Conservation (phyloP, 176 grass and related monocot genomes). For the Oryza punctata region DNA sequence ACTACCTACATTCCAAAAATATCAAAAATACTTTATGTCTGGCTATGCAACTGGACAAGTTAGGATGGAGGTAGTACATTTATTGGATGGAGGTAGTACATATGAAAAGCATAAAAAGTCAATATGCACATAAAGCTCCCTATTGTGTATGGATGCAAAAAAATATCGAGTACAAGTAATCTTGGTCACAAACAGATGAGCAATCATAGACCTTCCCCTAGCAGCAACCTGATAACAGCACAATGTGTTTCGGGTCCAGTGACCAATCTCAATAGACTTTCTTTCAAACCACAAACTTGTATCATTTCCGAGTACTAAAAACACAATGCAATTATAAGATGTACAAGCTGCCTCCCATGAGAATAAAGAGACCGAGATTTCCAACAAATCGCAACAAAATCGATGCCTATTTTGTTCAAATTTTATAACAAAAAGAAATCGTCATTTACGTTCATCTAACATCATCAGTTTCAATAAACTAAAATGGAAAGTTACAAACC, state of each 20-base stretch:
- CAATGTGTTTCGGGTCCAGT: not conserved
- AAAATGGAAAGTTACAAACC: not conserved
- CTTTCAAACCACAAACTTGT: not conserved
- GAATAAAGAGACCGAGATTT: not conserved
- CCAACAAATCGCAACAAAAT: not conserved
- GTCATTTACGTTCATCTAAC: not conserved
- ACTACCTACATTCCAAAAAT: too few species aligned
- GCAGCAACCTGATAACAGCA: not conserved
- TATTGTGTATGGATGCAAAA: not conserved
- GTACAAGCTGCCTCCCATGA: not conserved
- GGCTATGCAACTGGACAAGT: too few species aligned
- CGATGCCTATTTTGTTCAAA: not conserved
- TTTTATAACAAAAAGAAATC: not conserved
- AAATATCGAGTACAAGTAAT: not conserved
- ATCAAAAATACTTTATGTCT: too few species aligned
- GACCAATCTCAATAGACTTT: not conserved
- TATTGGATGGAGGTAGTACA: too few species aligned
- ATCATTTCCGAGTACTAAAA: not conserved
- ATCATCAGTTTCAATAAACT: not conserved
- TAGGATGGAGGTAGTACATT: too few species aligned
- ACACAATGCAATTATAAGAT: too few species aligned
- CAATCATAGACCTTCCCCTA: not conserved
- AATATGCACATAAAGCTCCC: not conserved
- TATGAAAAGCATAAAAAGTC: not conserved
- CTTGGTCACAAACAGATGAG: not conserved